Base-by-base conservation (phyloP, 257 asterid genomes). In the Solanum phureja region DNA sequence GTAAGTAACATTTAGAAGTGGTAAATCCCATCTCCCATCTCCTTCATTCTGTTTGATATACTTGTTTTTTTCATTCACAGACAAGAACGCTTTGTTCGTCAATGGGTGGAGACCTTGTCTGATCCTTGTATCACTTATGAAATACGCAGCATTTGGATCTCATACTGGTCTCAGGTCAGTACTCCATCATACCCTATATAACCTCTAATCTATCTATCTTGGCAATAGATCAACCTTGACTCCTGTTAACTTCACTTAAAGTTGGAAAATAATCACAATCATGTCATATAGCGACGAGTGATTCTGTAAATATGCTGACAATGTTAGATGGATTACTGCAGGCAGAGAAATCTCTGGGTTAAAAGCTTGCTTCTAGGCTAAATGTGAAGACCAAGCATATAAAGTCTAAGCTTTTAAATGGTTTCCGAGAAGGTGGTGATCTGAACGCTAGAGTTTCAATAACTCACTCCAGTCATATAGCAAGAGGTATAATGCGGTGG, bases 291-390 rank as follows among this genome's bases (percentile, higher is more conserved):
- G 66, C 5, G 37, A 79, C 0, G 24, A 79, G 21, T 79, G 64
- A 27, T 27, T 44, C 66, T 27, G 66, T 79, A 27, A 79, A 44
- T 14, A 8, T 79, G 40, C 64, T 79, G 38, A 79, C 38, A n/a
- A 44, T 44, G 84, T 44, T 12, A 4, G 44, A 44, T 42, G 84
- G 40, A 44, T 79, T 79, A 42, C 84, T 79, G 76, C 87, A 90
- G 91, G 52, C 90, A 37, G 90, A 88, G 90, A 85, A 85, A 56
- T 88, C 86, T 21, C 89, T 90, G n/a, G 90, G 90, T 81, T 85
- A 90, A 88, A 90, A 82, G 84, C 89, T 90, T 7, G 90, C 91
- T 34, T 88, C 91, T 62, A 89, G 83, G 76, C 89, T 90, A 16
- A 88, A 86, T 62, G 86, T 90, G 58, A 90, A 90, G 88, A 81